Conservation (phyloP, 208 protist species). For the Wallacemonas sp. region DNA sequence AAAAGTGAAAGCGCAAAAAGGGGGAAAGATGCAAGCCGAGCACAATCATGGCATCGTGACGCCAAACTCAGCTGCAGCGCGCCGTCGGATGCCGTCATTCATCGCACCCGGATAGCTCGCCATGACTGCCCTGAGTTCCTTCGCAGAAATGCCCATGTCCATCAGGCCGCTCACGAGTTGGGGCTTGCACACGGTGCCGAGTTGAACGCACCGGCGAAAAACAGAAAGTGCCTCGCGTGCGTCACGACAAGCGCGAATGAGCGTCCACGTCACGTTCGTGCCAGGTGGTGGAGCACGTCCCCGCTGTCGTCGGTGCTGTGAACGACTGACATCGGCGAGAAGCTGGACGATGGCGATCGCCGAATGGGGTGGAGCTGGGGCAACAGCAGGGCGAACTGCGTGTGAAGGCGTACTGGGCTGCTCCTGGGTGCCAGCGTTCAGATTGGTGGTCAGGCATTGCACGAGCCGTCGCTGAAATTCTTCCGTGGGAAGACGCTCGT, state of each 20-base stretch:
- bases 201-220: slow-evolving; percentile 43
- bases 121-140: slow-evolving; percentile 35
- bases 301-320: background rate
- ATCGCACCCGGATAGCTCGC: slow-evolving; percentile 34
- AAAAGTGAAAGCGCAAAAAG: background rate
- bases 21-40: too few species aligned
- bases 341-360: slow-evolving; percentile 15
- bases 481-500: slow-evolving; percentile 40
- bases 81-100: slow-evolving; percentile 55
- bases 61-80: slow-evolving; percentile 25
- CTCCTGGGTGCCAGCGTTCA: too few species aligned
- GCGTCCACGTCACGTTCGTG: slow-evolving; percentile 17
- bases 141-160: slow-evolving; percentile 25
- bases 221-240: slow-evolving; percentile 41
- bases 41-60: background rate
- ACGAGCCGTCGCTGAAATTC: slow-evolving; percentile 62
- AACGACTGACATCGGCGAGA: background rate
- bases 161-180: slow-evolving; percentile 66
- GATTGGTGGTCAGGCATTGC: slow-evolving; percentile 35
- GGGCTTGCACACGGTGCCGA: slow-evolving; percentile 55
- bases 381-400: background rate
- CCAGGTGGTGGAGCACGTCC: slow-evolving; percentile 16
- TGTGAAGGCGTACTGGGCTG: too few species aligned
- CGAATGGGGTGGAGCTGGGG: background rate
- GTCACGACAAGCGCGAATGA: slow-evolving; percentile 25